Evolutionary conservation across 257 asterid genomes (phyloP), one percentile per base, ranked within the genome.

Genomic region (Misopates orontium): DNA sequence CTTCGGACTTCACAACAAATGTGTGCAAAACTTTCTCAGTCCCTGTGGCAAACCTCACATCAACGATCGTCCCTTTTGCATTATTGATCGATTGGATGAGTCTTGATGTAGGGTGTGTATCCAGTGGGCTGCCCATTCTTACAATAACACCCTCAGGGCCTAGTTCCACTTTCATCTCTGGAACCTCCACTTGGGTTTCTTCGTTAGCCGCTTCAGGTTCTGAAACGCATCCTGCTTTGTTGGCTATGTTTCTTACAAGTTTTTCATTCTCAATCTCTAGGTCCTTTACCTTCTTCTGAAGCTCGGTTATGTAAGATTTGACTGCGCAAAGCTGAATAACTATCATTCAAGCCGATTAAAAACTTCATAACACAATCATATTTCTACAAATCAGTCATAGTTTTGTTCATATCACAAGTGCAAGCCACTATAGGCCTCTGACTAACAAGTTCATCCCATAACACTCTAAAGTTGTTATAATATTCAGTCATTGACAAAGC

Each of bases 291-390:
- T 87, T 90, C 78, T 82, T 90, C 73, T 93, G 97, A 53, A 93
- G 91, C 69, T 93, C 97, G 3, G 96, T 87, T 59, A 93, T 89
- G 88, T 93, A 86, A 55, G 97, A 89, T 68, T 90, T 87, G 42
- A 97, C 95, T 96, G 72, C 98, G 75, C 14, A 92, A 64, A 0
- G 97, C 98, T n/a, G n/a, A n/a, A n/a, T n/a, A n/a, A n/a, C n/a
- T n/a, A n/a, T n/a, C n/a, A n/a, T n/a, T n/a, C n/a, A n/a, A n/a
- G n/a, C n/a, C n/a, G n/a, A n/a, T n/a, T n/a, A n/a, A n/a, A n/a
- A n/a, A n/a, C n/a, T n/a, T n/a, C n/a, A n/a, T n/a, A n/a, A n/a
- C n/a, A n/a, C n/a, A n/a, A n/a, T n/a, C n/a, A n/a, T n/a, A n/a
- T n/a, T n/a, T n/a, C n/a, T n/a, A n/a, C n/a, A n/a, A n/a, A n/a